Conservation (phyloP, 805 yeast genomes). For the Saccharomycodes ludwigii region DNA sequence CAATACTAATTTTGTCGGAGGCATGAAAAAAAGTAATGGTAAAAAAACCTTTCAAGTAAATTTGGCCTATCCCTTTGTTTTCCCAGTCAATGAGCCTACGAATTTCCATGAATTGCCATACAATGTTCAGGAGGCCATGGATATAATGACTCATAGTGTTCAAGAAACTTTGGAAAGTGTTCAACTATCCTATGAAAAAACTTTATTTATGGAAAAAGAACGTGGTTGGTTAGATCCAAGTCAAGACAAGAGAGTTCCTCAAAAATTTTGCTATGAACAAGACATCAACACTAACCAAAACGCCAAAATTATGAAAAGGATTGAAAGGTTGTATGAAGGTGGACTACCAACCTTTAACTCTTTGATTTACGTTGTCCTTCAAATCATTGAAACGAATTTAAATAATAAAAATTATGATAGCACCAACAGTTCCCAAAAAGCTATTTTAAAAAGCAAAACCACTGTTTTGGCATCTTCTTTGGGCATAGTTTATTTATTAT, state of each 20-base stretch:
- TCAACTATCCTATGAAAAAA: slow-evolving; percentile 64
- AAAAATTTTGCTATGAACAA: slow-evolving; percentile 9
- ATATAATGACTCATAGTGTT: slow-evolving; percentile 48
- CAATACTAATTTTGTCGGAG: slow-evolving; percentile 10
- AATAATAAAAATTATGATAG: slow-evolving; percentile 15
- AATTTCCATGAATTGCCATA: slow-evolving; percentile 37
- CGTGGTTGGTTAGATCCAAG: slow-evolving; percentile 37
- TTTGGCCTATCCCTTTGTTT: slow-evolving; percentile 53
- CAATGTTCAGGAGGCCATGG: slow-evolving; percentile 71
- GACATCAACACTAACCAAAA: slow-evolving; percentile 5
- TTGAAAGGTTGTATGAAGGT: slow-evolving; percentile 46
- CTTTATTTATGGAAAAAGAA: slow-evolving; percentile 60
- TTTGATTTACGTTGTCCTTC: slow-evolving; percentile 49
- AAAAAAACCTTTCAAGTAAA: slow-evolving; percentile 52
- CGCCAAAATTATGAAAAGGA: slow-evolving; percentile 29
- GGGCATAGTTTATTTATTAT: slow-evolving; percentile 37
- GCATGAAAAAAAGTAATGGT: slow-evolving; percentile 21
- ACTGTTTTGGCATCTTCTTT: slow-evolving; percentile 46
- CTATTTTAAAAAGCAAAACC: slow-evolving; percentile 41
- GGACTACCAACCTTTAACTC: slow-evolving; percentile 49
- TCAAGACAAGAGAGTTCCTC: slow-evolving; percentile 3
- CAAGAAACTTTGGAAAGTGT: slow-evolving; percentile 54
- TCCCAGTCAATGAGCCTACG: slow-evolving; percentile 31
- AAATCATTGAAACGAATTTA: slow-evolving; percentile 45
- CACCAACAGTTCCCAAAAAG: slow-evolving; percentile 8